A percentile compares a stretch with the other conserved stretches of the same genome.
phyloP scores from a whole-genome alignment of 2,329 filamentous ascomycete species.

The Colletotrichum sp. region DNA sequence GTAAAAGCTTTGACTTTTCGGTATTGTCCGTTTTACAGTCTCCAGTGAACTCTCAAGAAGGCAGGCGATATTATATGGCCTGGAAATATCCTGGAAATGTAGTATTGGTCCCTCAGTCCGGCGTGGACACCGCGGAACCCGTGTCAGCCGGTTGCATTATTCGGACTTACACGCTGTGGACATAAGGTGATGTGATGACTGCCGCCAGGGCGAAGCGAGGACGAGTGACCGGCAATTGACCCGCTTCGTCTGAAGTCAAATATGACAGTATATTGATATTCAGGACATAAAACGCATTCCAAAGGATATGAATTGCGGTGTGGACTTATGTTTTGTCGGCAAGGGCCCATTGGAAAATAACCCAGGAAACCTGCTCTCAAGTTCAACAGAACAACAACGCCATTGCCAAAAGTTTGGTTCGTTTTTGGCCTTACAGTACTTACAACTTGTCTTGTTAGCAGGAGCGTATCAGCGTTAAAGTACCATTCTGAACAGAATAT shows the following conservation, averaged over 20 bases:
- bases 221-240: not conserved
- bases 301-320: no score
- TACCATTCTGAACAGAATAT: no score
- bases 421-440: no score
- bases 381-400: no score
- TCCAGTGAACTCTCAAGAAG: not conserved
- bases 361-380: no score
- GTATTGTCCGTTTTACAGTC: fast-evolving
- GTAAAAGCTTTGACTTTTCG: not conserved
- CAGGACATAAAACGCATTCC: no score
- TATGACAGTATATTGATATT: not conserved
- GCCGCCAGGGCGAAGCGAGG: not conserved
- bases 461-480: no score
- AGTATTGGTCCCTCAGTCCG: not conserved
- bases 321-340: no score
- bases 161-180: not conserved
- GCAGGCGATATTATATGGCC: not conserved
- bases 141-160: not conserved
- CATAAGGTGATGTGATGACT: not conserved
- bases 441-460: no score
- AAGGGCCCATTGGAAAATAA: no score
- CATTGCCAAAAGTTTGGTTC: no score
- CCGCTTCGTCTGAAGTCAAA: not conserved
- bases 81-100: not conserved
- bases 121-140: not conserved